A percentile compares a stretch with the other conserved stretches of the same genome.
Evolutionary conservation across 2,329 filamentous ascomycete species (phyloP).

Genomic region (Colletotrichum euphorbiae): DNA sequence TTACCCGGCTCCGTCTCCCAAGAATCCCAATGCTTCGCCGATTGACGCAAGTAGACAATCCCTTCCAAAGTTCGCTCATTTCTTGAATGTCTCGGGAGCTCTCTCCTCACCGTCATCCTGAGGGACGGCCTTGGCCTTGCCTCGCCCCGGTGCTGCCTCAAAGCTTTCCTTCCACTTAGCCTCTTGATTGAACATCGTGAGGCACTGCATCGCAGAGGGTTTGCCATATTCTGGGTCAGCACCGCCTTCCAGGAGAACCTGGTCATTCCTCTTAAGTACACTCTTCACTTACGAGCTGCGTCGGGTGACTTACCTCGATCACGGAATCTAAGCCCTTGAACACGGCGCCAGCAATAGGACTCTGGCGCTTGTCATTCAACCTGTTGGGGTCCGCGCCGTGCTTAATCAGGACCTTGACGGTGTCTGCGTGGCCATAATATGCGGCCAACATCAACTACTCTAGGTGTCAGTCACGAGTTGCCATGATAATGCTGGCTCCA

Average conservation of each 20-base stretch:
- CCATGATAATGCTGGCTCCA: too few relatives aligned
- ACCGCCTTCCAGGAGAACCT: conserved; percentile 62
- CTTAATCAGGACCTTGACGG: conserved; percentile 70
- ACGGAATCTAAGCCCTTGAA: conserved; percentile 78
- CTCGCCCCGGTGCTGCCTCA: conserved; percentile 60
- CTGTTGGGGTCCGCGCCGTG: conserved; percentile 75
- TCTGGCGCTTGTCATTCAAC: conserved; percentile 76
- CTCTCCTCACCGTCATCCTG: conserved; percentile 28
- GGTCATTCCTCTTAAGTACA: neutral
- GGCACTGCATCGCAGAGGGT: conserved; percentile 61
- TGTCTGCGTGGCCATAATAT: conserved; percentile 73
- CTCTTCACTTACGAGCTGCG: too few relatives aligned
- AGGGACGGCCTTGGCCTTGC: conserved; percentile 50
- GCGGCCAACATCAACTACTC: conserved; percentile 76
- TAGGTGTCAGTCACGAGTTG: neutral
- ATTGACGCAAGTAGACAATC: too few relatives aligned
- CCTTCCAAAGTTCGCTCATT: neutral
- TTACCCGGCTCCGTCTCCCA: too few relatives aligned
- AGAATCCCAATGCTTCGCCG: too few relatives aligned
- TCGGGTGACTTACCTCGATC: conserved; percentile 59
- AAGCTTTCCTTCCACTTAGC: conserved; percentile 63
- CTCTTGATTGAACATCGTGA: conserved; percentile 65
- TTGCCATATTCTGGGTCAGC: conserved; percentile 66
- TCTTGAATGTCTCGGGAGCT: conserved; percentile 32
- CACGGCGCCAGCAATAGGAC: conserved; percentile 76